A percentile compares a stretch with the other conserved stretches of the same genome.
Evolutionary conservation across 2,329 filamentous ascomycete species (phyloP).

Genomic region (Colletotrichum destructivum): DNA sequence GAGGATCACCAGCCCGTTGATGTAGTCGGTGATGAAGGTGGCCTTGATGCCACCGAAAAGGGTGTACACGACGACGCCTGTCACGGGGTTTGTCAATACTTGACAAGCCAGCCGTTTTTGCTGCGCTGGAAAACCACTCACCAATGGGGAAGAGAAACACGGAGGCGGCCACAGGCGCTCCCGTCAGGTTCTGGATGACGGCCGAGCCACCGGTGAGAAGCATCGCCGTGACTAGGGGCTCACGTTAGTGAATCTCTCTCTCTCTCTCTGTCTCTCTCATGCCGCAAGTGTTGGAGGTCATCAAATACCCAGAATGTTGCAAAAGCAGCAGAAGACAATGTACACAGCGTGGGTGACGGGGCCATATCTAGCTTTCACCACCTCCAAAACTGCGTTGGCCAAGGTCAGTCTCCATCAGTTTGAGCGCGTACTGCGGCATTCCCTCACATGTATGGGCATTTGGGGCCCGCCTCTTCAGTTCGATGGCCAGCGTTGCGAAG

Average conservation of each 20-base stretch:
- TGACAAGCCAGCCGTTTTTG: too few relatives aligned
- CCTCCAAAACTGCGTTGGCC: slow-evolving; percentile 73
- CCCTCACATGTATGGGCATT: slow-evolving; percentile 80
- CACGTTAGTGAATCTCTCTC: background rate
- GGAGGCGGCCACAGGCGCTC: slow-evolving; percentile 78
- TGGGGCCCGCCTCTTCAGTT: slow-evolving; percentile 87
- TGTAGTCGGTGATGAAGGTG: slow-evolving; percentile 88
- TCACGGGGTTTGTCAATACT: background rate
- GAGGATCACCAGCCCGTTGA: slow-evolving; percentile 88
- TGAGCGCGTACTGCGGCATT: fast-evolving
- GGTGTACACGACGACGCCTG: slow-evolving; percentile 78
- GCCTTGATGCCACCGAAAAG: slow-evolving; percentile 86
- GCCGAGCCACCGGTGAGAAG: slow-evolving; percentile 82
- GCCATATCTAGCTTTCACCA: slow-evolving; percentile 86
- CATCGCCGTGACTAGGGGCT: slow-evolving; percentile 88
- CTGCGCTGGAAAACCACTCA: slow-evolving; percentile 50
- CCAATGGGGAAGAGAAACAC: slow-evolving; percentile 88
- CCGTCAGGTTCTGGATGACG: slow-evolving; percentile 42
- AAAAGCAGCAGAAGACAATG: slow-evolving; percentile 84
- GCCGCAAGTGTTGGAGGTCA: background rate
- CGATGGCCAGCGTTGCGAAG: slow-evolving; percentile 91
- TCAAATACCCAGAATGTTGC: slow-evolving; percentile 73
- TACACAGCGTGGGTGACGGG: slow-evolving; percentile 80
- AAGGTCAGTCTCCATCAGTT: background rate
- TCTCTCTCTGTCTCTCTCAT: background rate